Conservation (phyloP, 495 filamentous ascomycete species). For the Tuber borchii region DNA sequence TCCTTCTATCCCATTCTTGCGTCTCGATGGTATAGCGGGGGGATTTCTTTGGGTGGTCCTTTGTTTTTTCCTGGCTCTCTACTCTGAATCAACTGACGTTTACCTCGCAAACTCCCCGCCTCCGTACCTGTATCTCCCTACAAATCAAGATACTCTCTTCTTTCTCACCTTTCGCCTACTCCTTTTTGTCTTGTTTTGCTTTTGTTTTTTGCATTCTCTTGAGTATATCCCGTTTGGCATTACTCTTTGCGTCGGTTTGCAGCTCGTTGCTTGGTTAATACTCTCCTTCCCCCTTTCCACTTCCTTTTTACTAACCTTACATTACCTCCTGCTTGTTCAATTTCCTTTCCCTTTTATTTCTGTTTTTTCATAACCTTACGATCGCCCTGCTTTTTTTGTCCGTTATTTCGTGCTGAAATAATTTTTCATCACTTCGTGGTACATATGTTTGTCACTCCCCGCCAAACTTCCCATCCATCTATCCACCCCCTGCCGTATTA, state of each 20-base stretch:
- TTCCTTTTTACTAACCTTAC: neutral
- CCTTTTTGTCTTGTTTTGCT: slow-evolving; percentile 13
- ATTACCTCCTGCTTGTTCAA: neutral
- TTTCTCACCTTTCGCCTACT: slow-evolving; percentile 4
- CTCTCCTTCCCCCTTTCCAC: neutral
- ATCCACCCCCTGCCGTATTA: neutral
- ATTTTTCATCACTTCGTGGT: neutral
- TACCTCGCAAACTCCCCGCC: neutral
- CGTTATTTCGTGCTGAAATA: neutral
- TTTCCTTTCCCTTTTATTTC: neutral
- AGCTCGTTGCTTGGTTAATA: neutral
- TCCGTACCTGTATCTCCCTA: neutral
- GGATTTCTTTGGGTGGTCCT: neutral
- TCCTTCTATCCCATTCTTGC: neutral
- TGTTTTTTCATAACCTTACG: neutral
- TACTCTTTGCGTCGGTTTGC: slow-evolving; percentile 4
- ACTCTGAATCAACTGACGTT: neutral
- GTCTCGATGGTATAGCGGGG: neutral
- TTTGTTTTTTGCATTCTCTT: slow-evolving; percentile 12
- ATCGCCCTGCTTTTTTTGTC: neutral
- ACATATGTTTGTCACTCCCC: slow-evolving; percentile 1
- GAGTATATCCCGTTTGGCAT: slow-evolving; percentile 16
- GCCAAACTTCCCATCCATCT: neutral
- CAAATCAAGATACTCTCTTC: slow-evolving; percentile 17
- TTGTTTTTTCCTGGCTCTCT: neutral